A percentile compares a stretch with the other conserved stretches of the same genome.
These are phyloP conservation scores for Neonectria magnoliae DNA, from an alignment of 2,329 filamentous ascomycete genomes.

Conservation along the genomic window DNA sequence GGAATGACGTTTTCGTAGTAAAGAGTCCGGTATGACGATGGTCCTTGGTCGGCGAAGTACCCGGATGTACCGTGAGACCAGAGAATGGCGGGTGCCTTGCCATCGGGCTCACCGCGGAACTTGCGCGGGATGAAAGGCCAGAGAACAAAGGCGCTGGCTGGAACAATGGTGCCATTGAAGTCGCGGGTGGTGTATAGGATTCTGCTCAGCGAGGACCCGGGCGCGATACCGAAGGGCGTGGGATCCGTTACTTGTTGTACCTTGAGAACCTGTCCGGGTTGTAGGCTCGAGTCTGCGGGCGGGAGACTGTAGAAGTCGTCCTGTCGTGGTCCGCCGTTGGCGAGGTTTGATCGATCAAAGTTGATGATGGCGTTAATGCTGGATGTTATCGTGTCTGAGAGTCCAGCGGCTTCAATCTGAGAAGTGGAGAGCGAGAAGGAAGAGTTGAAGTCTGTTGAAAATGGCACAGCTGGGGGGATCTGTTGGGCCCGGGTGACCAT, in stretches of 20 bases:
- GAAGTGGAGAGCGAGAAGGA: constrained; percentile 16
- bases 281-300: not conserved
- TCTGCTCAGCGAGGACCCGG: constrained; percentile 12
- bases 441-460: constrained; percentile 26
- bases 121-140: constrained; percentile 24
- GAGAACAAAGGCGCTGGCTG: constrained; percentile 19
- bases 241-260: constrained; percentile 27
- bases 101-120: not conserved
- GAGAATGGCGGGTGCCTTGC: constrained; percentile 43
- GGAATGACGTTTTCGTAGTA: constrained; percentile 52
- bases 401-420: constrained; percentile 16
- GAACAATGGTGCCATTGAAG: constrained; percentile 28
- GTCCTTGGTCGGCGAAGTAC: constrained; percentile 48
- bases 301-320: constrained; percentile 33
- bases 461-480: too few species aligned
- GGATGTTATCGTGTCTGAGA: constrained; percentile 3
- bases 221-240: constrained; percentile 3
- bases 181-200: constrained; percentile 24
- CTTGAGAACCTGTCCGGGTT: constrained; percentile 26
- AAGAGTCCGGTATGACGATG: constrained; percentile 52
- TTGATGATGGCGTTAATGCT: constrained; percentile 26
- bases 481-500: too few species aligned
- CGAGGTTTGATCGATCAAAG: constrained; percentile 26
- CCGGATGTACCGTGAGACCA: constrained; percentile 59
- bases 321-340: constrained; percentile 28